A percentile compares a stretch with the other conserved stretches of the same genome.
These are phyloP conservation scores for Sporothrix variecibatus DNA, from an alignment of 2,329 filamentous ascomycete species.

Conservation along the genomic window DNA sequence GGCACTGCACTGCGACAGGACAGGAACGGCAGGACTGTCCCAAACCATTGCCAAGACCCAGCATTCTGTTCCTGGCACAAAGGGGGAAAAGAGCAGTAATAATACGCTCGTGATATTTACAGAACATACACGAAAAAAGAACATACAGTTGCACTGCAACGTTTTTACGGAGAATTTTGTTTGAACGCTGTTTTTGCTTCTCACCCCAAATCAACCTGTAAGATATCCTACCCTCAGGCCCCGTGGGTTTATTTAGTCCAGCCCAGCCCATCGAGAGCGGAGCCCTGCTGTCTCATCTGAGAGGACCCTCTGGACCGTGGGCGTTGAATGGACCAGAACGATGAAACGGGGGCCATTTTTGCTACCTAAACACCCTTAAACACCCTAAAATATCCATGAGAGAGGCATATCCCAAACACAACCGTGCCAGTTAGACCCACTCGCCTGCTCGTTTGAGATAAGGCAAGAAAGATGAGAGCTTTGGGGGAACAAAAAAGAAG, in stretches of 20 bases:
- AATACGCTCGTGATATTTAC: background rate
- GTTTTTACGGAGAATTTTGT: slow-evolving; percentile 2
- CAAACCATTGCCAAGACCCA: slow-evolving; percentile 24
- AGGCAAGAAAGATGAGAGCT: background rate
- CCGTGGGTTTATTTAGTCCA: background rate
- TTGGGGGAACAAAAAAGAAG: background rate
- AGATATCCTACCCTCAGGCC: background rate
- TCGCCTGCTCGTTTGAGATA: slow-evolving; percentile 26
- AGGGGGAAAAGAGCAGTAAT: background rate
- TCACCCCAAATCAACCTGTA: background rate
- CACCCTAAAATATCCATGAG: slow-evolving; percentile 11
- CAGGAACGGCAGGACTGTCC: slow-evolving; percentile 17
- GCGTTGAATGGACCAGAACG: slow-evolving; percentile 11
- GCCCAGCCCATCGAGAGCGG: slow-evolving; percentile 15
- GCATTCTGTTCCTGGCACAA: slow-evolving; percentile 22
- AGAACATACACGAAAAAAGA: background rate
- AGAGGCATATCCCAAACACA: slow-evolving; percentile 27
- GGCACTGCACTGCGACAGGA: slow-evolving; percentile 19
- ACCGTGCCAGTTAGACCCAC: slow-evolving; percentile 29
- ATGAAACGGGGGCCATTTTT: slow-evolving; percentile 24
- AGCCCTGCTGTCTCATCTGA: slow-evolving; percentile 23
- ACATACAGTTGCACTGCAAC: background rate
- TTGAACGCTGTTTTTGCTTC: slow-evolving; percentile 16
- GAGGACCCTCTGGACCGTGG: background rate
- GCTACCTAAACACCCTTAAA: slow-evolving; percentile 17